Evolutionary conservation across 129 eudicot genomes (phyloP), one percentile per base, ranked within the genome.

Genomic region (Smallanthus sonchifolius): DNA sequence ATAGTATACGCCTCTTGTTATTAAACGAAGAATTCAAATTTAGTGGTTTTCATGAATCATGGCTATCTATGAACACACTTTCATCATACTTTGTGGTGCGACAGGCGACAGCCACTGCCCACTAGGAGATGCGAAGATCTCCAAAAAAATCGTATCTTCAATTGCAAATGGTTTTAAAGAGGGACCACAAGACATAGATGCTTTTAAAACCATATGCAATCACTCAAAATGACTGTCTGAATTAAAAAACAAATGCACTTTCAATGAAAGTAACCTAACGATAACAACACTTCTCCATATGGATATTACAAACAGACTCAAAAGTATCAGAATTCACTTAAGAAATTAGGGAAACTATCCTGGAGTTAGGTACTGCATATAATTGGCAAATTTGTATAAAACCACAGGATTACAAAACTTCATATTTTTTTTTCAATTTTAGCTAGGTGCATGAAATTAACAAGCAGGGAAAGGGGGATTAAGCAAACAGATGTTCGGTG

Each of bases 391-490:
- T 10, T 30, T 7, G 61, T 69, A 48, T 14, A 45, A 24, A 7
- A 32, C 20, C 24, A 36, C 4, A 36, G 38, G 38, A 36, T 36
- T 36, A 36, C 6, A 38, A 38, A 38, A 6, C 2, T 36, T 11
- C 14, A 7, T n/a, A n/a, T 43, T 63, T 63, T 36, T 34, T 1
- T 47, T 69, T 35, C 20, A 54, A 54, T 17, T 76, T 75, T 10
- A 67, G 59, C 60, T 55, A 10, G 56, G 45, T 73, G 83, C 79
- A 80, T 70, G 84, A 57, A 79, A 49, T 71, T 19, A 52, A 38
- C 68, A 74, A 72, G 77, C 75, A 74, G 76, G 28, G 45, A 38
- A 67, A 60, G 59, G 6, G 24, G 10, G 10, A 17, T 52, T 16
- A 14, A 52, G 7, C 10, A 52, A 52, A 52, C 3, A 52, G 28